Conservation (phyloP, 1,284 basidiomycete genomes). For the Takashimella tepidaria region DNA sequence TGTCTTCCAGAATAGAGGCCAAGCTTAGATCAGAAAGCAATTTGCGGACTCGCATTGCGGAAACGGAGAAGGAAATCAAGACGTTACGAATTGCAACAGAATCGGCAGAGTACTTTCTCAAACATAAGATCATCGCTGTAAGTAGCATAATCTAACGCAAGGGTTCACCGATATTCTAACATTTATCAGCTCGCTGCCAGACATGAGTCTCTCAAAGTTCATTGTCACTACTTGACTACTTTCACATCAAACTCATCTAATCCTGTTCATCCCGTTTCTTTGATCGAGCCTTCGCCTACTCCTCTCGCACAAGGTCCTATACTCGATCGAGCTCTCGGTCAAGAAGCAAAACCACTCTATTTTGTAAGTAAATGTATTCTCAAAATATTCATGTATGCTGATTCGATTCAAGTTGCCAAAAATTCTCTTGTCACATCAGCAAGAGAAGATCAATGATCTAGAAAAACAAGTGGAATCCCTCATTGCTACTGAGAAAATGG, state of each 20-base stretch:
- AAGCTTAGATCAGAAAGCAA: conserved; percentile 39
- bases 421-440: conserved; percentile 38
- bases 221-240: conserved; percentile 37
- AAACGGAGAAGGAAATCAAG: conserved; percentile 39
- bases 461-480: conserved; percentile 29
- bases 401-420: conserved; percentile 35
- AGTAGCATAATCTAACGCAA: conserved; percentile 10
- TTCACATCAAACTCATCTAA: conserved; percentile 17
- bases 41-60: conserved; percentile 36
- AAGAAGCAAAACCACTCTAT: conserved; percentile 34
- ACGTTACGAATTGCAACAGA: conserved; percentile 35
- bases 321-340: conserved; percentile 18
- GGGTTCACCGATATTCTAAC: no score
- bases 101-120: conserved; percentile 31
- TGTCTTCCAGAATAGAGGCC: conserved; percentile 37
- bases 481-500: conserved; percentile 28
- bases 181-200: conserved; percentile 34
- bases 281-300: conserved; percentile 32
- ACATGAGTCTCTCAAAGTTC: conserved; percentile 30
- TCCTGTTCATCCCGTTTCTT: conserved; percentile 18
- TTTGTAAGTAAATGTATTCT: conserved; percentile 30
- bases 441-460: conserved; percentile 27
- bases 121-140: conserved; percentile 40
- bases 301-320: conserved; percentile 33
- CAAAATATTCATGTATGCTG: not conserved